A percentile compares a stretch with the other conserved stretches of the same genome.
Evolutionary conservation across 345 rosid species (phyloP).

Genomic region (Sisymbrium irio): DNA sequence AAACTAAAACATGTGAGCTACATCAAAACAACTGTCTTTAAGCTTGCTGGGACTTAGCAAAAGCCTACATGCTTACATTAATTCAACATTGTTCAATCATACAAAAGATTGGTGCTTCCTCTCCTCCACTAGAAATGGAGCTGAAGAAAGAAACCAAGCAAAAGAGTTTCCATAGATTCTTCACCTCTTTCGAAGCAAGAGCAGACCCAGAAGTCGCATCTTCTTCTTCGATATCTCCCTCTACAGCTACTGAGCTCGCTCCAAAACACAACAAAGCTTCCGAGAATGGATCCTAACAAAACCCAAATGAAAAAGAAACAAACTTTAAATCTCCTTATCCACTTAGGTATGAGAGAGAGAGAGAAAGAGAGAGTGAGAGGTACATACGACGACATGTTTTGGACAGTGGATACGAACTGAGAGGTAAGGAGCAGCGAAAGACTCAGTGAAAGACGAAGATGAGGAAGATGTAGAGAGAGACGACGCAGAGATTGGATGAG

Average conservation of each 20-base stretch:
- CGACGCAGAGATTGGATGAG: background rate
- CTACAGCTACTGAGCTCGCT: constrained; percentile 64
- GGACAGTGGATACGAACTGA: constrained; percentile 71
- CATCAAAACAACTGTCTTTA: background rate
- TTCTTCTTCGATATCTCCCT: constrained; percentile 40
- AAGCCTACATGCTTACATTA: too few species aligned
- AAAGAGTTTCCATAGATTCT: background rate
- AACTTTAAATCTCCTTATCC: background rate
- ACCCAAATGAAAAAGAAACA: background rate
- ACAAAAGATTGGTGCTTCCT: background rate
- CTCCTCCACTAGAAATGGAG: background rate
- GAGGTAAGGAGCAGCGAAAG: constrained; percentile 44
- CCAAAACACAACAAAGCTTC: constrained; percentile 84
- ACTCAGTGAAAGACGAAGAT: constrained; percentile 14
- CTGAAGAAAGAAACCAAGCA: background rate
- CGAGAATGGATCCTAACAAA: constrained; percentile 61
- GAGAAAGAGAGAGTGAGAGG: background rate
- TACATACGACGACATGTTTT: constrained; percentile 47
- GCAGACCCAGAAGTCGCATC: constrained; percentile 19
- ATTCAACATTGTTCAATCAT: background rate
- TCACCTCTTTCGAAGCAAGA: constrained; percentile 57
- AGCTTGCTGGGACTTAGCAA: background rate
- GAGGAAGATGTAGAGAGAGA: constrained; percentile 19
- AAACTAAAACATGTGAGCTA: background rate
- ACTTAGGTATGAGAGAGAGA: background rate